These are phyloP conservation scores for Verticillium klebahnii DNA, from an alignment of 2,329 filamentous ascomycete genomes.

Conservation along the genomic window DNA sequence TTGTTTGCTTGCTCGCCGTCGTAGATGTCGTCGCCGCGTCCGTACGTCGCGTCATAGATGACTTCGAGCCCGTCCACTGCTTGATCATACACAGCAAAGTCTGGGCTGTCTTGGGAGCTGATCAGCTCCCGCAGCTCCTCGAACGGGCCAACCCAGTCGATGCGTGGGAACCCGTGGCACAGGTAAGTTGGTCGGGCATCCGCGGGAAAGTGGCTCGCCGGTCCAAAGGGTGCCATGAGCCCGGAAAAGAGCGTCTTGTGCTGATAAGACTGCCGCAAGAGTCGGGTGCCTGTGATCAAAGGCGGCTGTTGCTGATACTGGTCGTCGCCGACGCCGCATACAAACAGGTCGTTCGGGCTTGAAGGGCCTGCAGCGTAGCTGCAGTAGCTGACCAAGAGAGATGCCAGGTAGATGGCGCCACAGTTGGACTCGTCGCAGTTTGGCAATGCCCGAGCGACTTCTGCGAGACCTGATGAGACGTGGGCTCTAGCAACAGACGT, in stretches of 20 bases:
- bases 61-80: background rate
- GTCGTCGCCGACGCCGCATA: conserved; percentile 17
- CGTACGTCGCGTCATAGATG: conserved; percentile 5
- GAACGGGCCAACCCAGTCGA: conserved; percentile 10
- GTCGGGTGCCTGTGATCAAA: conserved; percentile 6
- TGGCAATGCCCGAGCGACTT: conserved; percentile 18
- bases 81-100: background rate
- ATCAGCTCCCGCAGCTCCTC: conserved; percentile 10
- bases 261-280: conserved; percentile 3
- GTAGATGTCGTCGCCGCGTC: conserved; percentile 11
- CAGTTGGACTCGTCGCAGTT: conserved; percentile 20
- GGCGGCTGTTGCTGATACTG: background rate
- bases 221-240: background rate
- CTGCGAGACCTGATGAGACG: conserved; percentile 18
- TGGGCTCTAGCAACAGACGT: conserved; percentile 18
- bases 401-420: conserved; percentile 22
- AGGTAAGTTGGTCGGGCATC: background rate
- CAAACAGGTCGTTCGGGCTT: conserved; percentile 20
- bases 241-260: conserved; percentile 6
- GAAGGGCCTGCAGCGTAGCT: conserved; percentile 24
- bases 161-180: background rate
- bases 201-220: background rate
- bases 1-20: conserved; percentile 13
- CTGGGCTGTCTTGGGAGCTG: background rate
- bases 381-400: conserved; percentile 22